Evolutionary conservation across 805 yeast genomes (phyloP), one percentile per base, ranked within the genome.

Genomic region (Nakazawaea ambrosiae): DNA sequence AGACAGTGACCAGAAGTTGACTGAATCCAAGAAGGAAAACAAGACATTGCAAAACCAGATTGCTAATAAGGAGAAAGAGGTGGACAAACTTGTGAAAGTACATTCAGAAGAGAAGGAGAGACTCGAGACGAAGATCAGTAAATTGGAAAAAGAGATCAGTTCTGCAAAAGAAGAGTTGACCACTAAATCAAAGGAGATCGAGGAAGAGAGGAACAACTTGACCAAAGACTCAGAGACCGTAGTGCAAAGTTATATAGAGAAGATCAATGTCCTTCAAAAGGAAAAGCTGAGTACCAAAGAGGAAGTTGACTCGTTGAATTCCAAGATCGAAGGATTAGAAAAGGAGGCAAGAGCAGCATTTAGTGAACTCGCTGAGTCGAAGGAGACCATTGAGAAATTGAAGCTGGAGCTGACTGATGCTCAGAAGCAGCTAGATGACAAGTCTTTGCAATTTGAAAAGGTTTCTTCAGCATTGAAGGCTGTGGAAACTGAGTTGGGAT

Each of bases 221-320:
- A 65, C 65, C 37, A 70, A 70, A 37, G 68, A 59, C 34, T 73
- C 81, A 0, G 75, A 70, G 39, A 60, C 73, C 0, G 58, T 68
- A 0, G 58, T 72, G 0, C 62, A 68, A 44, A 75, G 72, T 39
- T 73, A 72, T 44, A 58, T 68, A 9, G 68, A 65, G 22, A 70
- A 65, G 46, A 63, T 73, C 7, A 55, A 60, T 12, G 46, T 43
- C 7, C 48, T 75, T 12, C 81, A 75, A 42, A 63, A 54, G 5
- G 48, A 54, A 20, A 28, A 47, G 39, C 34, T 41, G 43, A 10
- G 20, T 12, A 1, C 39, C 26, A 37, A 45, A 27, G 34, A 18
- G 2, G 46, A 43, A 22, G 30, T 36, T 9, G 43, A 37, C 5
- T 44, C 44, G 10, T 33, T 45, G 29, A 42, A 38, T 5, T 20